These are phyloP conservation scores for Fraxinus anomala DNA, from an alignment of 257 asterid genomes.

Conservation along the genomic window DNA sequence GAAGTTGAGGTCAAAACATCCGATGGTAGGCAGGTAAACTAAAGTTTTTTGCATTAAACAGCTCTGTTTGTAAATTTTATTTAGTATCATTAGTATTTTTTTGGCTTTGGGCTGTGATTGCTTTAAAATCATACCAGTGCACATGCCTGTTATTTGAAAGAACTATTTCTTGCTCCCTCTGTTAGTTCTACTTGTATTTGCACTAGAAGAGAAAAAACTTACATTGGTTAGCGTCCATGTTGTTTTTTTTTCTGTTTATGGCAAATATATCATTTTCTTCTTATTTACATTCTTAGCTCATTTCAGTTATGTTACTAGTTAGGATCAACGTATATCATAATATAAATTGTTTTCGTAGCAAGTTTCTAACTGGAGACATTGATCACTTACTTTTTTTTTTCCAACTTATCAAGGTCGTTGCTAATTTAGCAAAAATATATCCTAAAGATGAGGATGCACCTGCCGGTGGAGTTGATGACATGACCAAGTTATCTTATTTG, in stretches of 20 bases:
- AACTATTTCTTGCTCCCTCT: neutral
- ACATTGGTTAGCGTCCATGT: neutral
- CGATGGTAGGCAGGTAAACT: slow-evolving; percentile 67
- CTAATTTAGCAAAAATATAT: slow-evolving; percentile 56
- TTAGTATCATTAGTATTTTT: neutral
- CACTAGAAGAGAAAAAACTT: slow-evolving; percentile 5
- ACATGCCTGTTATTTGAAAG: neutral
- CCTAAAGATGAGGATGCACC: slow-evolving; percentile 98
- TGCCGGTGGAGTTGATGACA: slow-evolving; percentile 92
- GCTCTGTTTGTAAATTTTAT: slow-evolving; percentile 7
- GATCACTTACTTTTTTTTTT: slow-evolving; percentile 22
- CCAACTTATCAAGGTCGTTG: slow-evolving; percentile 49
- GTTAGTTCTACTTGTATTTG: neutral
- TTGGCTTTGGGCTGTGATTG: neutral
- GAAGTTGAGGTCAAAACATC: slow-evolving; percentile 65
- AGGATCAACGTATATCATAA: neutral
- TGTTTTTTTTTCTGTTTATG: neutral
- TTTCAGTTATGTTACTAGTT: slow-evolving; percentile 1
- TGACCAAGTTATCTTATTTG: slow-evolving; percentile 95
- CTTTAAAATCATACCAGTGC: neutral
- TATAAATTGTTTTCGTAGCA: neutral
- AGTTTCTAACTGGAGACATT: slow-evolving; percentile 1
- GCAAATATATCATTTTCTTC: neutral
- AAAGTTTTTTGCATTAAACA: slow-evolving; percentile 17
- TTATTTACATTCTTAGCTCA: neutral